Evolutionary conservation across 805 yeast genomes (phyloP), one percentile per base, ranked within the genome.

Genomic region (Clavispora phyllophila): DNA sequence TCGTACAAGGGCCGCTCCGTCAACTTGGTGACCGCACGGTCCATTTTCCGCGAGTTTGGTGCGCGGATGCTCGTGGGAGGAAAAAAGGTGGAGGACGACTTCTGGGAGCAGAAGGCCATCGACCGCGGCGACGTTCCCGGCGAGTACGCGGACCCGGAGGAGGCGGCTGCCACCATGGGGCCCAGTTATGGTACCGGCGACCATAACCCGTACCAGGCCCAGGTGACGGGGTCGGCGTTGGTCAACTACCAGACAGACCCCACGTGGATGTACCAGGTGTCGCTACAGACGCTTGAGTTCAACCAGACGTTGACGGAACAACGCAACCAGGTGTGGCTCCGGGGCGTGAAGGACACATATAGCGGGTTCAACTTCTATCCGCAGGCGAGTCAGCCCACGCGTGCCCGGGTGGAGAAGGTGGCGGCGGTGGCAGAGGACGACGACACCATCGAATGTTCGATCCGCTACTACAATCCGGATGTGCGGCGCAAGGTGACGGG

Each of bases 1-100:
- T 85, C 96, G 2, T 91, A 88, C 63, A 88, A 88, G 65, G 93
- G 95, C 37, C 76, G 98, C 52, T 77, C 88, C 1, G 90, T 93
- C 27, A 90, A 93, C 46, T 69, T 91, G 32, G 95, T 93, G 5
- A 82, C 97, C 5, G 97, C 99, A 0, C 77, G 95, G 44, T 82
- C 95, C 13, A 81, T 89, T 1, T 93, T 78, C 65, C 76, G 89
- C 50, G 98, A 90, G 64, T 91, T 93, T 70, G 99, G 99, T 4
- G 86, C 96, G 19, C 79, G 79, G 47, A 80, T 90, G 39, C 71
- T 93, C 29, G 75, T 79, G 17, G 84, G 87, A 41, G 99, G 99
- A 34, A 78, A 75, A 48, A 79, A 84, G 50, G 84, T 87, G 23
- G 73, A 68, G 10, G 99, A 93, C 66, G 99, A 93, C 62, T 93